Base-by-base conservation (phyloP, 805 yeast species). In the Kuraishia cidri region DNA sequence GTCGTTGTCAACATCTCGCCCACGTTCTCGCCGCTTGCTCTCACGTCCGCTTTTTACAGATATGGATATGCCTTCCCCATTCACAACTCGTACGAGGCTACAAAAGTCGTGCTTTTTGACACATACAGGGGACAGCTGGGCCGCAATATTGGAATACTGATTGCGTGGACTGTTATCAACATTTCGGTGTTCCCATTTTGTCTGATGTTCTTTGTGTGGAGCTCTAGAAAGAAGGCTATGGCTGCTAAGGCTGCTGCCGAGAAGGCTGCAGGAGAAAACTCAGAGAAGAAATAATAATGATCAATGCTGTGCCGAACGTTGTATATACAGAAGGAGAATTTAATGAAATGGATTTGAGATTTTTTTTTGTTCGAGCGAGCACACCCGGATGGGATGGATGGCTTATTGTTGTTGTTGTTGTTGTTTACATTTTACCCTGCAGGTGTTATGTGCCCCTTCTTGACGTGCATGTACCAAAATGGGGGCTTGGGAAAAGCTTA, bases 21-120 rank as follows among this genome's bases (percentile, higher is more conserved):
- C 15, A 72, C 86, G 1, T 80, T 80, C 46, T 55, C 75, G 10
- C 79, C 88, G 7, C 50, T 81, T 45, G 82, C 70, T 2, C 55
- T 79, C 34, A 61, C 68, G 20, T 72, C 78, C 4, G 41, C 50
- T n/a, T 64, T 82, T 40, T 81, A 60, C 56, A 56, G 78, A 35
- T 76, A 67, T 50, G 83, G 87, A 13, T 77, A 77, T 44, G 79
- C 71, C 13, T 58, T 75, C 61, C 94, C 92, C 4, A 65, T 79
- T 34, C 77, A 77, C 45, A 78, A 79, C 42, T 69, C 81, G 0
- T 66, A 67, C 33, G 85, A 75, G 42, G 66, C 75, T 18, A 65
- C 66, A 45, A 75, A 75, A 48, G 77, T 79, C 2, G 54, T 78
- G 1, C 61, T 80, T 31, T 68, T 77, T 45, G 55, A 74, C 45